These are phyloP conservation scores for Abrus precatorius DNA, from an alignment of 306 rosid species.

Conservation along the genomic window DNA sequence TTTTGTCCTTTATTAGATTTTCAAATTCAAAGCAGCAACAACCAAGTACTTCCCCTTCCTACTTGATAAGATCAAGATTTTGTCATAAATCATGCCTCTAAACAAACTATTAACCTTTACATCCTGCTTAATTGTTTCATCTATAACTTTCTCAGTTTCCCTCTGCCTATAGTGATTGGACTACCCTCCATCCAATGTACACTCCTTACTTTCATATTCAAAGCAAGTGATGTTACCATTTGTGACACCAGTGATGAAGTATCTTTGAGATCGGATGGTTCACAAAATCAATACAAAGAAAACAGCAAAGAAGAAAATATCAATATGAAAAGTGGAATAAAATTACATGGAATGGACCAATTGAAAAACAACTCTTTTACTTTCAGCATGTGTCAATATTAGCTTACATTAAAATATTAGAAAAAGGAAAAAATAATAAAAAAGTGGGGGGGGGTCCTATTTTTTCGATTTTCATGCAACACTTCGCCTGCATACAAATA, in stretches of 20 bases:
- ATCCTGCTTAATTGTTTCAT: too few species aligned
- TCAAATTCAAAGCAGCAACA: neutral
- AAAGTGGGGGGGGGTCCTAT: neutral
- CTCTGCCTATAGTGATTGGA: too few species aligned
- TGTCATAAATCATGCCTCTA: too few species aligned
- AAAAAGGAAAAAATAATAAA: too few species aligned
- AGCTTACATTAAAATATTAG: neutral
- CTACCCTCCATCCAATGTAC: too few species aligned
- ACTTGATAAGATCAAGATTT: too few species aligned
- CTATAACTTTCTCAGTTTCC: too few species aligned
- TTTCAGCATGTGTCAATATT: neutral
- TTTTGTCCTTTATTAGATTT: neutral
- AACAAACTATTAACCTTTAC: too few species aligned
- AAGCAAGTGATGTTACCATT: neutral
- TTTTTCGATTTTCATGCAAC: neutral
- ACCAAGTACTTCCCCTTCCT: too few species aligned
- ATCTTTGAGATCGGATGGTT: neutral
- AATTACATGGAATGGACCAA: neutral
- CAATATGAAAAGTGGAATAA: neutral
- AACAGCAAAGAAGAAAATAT: neutral
- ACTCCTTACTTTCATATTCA: neutral
- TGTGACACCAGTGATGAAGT: neutral
- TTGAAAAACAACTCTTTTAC: neutral
- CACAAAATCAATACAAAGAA: constrained; percentile 24
- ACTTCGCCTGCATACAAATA: constrained; percentile 6